Evolutionary conservation across 1,139 yeast genomes (phyloP).

Genomic region (Wickerhamiella infanticola): DNA sequence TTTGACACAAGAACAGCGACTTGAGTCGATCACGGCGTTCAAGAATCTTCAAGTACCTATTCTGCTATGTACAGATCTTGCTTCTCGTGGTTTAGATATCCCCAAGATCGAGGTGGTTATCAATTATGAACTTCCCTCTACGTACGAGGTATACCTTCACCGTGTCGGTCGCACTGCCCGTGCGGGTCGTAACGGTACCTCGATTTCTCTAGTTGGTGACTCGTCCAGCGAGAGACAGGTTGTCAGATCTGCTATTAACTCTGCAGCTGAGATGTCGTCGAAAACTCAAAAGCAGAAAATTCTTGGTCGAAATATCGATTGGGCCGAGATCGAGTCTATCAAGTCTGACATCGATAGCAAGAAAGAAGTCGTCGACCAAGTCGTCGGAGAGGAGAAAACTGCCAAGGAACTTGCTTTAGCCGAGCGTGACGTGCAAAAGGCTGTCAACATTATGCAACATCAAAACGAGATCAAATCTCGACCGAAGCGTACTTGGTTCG

Average conservation of each 20-base stretch:
- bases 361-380: conserved; percentile 49
- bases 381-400: conserved; percentile 72
- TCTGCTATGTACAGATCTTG: conserved; percentile 89
- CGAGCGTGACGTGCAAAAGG: conserved; percentile 79
- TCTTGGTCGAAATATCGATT: conserved; percentile 72
- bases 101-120: conserved; percentile 91
- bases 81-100: conserved; percentile 98
- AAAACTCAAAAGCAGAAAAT: conserved; percentile 38
- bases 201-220: conserved; percentile 90
- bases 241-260: conserved; percentile 74
- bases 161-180: conserved; percentile 99
- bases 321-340: conserved; percentile 64
- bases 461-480: conserved; percentile 71
- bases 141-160: conserved; percentile 79
- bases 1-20: conserved; percentile 87
- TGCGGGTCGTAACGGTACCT: conserved; percentile 92
- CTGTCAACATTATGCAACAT: conserved; percentile 67
- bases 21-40: conserved; percentile 67
- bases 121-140: conserved; percentile 91
- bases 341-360: conserved; percentile 46
- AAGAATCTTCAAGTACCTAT: conserved; percentile 72
- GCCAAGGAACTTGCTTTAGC: conserved; percentile 78
- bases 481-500: conserved; percentile 97
- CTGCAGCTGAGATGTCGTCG: conserved; percentile 28
- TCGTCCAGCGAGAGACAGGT: conserved; percentile 67